phyloP scores from a whole-genome alignment of 169 alveolate species.

The Cryptosporidium xiaoi region DNA sequence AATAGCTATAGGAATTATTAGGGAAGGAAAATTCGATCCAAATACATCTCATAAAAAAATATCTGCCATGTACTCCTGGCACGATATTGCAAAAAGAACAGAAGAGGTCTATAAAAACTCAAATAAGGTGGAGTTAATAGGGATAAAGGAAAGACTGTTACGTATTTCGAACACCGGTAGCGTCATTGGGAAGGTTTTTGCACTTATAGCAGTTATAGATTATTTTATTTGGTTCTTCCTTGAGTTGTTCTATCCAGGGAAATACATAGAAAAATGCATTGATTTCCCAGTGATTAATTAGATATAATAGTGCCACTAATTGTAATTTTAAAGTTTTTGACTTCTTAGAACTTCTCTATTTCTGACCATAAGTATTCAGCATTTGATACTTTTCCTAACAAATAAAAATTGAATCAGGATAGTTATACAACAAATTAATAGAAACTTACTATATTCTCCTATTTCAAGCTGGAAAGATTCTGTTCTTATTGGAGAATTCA shows the following conservation, averaged over 20 bases:
- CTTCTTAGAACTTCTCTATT: slow-evolving; percentile 30
- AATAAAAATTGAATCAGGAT: neutral
- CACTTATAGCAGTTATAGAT: slow-evolving; percentile 38
- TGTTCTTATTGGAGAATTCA: slow-evolving; percentile 42
- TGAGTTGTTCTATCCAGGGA: slow-evolving; percentile 59
- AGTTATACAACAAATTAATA: neutral
- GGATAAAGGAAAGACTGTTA: slow-evolving; percentile 71
- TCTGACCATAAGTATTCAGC: slow-evolving; percentile 70
- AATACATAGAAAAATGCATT: slow-evolving; percentile 33
- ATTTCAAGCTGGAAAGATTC: slow-evolving; percentile 56
- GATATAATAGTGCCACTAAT: neutral
- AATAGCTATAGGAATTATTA: slow-evolving; percentile 83
- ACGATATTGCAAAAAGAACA: slow-evolving; percentile 85
- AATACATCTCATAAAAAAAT: slow-evolving; percentile 81
- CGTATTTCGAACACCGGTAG: slow-evolving; percentile 74
- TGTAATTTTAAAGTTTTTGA: neutral
- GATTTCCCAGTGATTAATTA: slow-evolving; percentile 34
- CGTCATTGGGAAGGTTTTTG: slow-evolving; percentile 75
- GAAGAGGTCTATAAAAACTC: slow-evolving; percentile 82
- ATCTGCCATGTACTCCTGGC: slow-evolving; percentile 85
- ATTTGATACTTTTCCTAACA: slow-evolving; percentile 39
- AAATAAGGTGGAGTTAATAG: slow-evolving; percentile 16
- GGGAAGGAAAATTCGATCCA: slow-evolving; percentile 80
- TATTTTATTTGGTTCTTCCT: slow-evolving; percentile 65
- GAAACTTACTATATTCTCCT: slow-evolving; percentile 52